phyloP scores from a whole-genome alignment of 345 rosid species.

The Corchorus capsularis region DNA sequence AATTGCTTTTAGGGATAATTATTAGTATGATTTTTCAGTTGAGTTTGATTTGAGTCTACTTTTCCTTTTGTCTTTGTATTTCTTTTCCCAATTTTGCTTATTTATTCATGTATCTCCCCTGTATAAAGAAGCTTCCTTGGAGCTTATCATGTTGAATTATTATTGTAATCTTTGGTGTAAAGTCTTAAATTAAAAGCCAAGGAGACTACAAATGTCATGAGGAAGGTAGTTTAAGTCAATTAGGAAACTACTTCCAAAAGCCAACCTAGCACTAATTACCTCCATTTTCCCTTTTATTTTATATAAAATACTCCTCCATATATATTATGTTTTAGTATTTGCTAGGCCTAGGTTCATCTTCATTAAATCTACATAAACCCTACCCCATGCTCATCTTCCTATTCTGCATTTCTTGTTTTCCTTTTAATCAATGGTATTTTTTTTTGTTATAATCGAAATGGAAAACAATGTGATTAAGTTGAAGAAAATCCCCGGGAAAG shows the following conservation, averaged over 20 bases:
- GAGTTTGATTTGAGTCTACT: too few species aligned
- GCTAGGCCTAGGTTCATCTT: neutral
- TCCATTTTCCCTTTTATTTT: constrained; percentile 4
- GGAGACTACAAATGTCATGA: constrained; percentile 29
- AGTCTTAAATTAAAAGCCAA: constrained; percentile 44
- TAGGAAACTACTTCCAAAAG: constrained; percentile 29
- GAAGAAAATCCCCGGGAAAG: too few species aligned
- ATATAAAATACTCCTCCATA: neutral
- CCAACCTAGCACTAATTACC: constrained; percentile 29
- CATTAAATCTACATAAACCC: neutral
- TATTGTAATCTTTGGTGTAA: constrained; percentile 25
- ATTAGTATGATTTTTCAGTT: neutral
- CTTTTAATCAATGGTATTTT: too few species aligned
- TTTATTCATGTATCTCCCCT: neutral
- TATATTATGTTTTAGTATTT: neutral
- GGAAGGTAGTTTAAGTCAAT: constrained; percentile 38
- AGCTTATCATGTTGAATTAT: constrained; percentile 30
- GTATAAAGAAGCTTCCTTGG: neutral
- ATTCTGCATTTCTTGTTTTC: neutral
- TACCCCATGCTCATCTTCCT: neutral
- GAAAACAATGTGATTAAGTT: too few species aligned
- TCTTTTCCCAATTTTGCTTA: neutral
- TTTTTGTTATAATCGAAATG: too few species aligned
- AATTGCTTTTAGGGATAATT: neutral
- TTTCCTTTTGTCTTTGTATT: neutral